phyloP scores from a whole-genome alignment of 106 monocot species.

The Apostasia ramifera region DNA sequence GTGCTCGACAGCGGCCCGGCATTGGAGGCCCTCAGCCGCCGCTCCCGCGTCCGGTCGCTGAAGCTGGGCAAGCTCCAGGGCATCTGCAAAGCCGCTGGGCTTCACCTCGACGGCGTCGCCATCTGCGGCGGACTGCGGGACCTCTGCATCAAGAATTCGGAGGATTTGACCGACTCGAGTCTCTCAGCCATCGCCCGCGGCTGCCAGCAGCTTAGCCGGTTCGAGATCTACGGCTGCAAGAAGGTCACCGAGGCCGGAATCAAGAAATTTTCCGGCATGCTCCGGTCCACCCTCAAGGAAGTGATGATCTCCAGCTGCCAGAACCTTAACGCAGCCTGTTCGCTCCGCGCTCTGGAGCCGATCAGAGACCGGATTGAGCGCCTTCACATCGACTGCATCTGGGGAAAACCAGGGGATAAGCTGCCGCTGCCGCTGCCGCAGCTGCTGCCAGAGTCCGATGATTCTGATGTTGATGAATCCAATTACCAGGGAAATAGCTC shows the following conservation, averaged over 20 bases:
- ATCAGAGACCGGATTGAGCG: slow-evolving; percentile 59
- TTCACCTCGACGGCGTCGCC: slow-evolving; percentile 83
- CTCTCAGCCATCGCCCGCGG: slow-evolving; percentile 66
- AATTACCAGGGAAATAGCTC: not conserved
- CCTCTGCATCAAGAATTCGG: slow-evolving; percentile 56
- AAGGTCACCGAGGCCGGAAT: slow-evolving; percentile 52
- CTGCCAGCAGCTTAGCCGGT: slow-evolving; percentile 45
- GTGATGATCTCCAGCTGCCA: slow-evolving; percentile 58
- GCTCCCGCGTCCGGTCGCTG: slow-evolving; percentile 34
- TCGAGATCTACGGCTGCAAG: slow-evolving; percentile 59
- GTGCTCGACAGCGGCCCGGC: slow-evolving; percentile 45
- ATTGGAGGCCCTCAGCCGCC: slow-evolving; percentile 43
- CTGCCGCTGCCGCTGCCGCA: not conserved
- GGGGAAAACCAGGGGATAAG: slow-evolving; percentile 12
- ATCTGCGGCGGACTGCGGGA: slow-evolving; percentile 56
- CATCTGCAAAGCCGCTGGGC: slow-evolving; percentile 54
- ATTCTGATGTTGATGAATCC: slow-evolving; percentile 1
- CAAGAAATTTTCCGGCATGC: slow-evolving; percentile 33
- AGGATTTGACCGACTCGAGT: slow-evolving; percentile 60
- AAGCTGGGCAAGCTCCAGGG: slow-evolving; percentile 60
- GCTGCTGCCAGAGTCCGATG: not conserved
- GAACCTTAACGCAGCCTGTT: slow-evolving; percentile 23
- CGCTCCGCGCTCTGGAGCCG: slow-evolving; percentile 53
- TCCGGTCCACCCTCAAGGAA: slow-evolving; percentile 59
- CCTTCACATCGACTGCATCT: slow-evolving; percentile 70